Evolutionary conservation across 2,329 filamentous ascomycete species (phyloP).

Genomic region (Aspergillus carbonarius): DNA sequence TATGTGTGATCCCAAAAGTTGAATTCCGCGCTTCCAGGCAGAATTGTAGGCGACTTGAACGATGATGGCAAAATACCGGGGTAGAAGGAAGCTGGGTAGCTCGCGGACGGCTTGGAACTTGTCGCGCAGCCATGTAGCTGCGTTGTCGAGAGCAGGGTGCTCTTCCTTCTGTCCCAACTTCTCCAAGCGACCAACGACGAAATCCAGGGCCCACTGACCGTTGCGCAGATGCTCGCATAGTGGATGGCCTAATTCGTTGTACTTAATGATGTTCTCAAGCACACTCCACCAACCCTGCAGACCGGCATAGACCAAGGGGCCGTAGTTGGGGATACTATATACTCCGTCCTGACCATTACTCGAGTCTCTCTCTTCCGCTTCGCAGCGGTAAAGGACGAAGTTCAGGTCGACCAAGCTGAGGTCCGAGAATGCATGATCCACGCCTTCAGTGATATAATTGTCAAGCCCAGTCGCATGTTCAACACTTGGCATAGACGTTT

Average conservation of each 20-base stretch:
- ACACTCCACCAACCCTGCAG: conserved; percentile 99
- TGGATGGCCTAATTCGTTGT: conserved; percentile 90
- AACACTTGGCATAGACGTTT: conserved; percentile 89
- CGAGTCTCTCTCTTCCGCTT: conserved; percentile 80
- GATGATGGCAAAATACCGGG: conserved; percentile 88
- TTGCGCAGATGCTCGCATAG: conserved; percentile 89
- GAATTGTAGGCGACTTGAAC: conserved; percentile 85
- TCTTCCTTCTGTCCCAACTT: conserved; percentile 64
- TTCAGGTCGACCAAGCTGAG: conserved; percentile 82
- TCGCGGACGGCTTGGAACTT: conserved; percentile 82
- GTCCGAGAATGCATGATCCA: conserved; percentile 71
- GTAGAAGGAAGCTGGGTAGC: conserved; percentile 84
- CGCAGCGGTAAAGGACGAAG: conserved; percentile 85
- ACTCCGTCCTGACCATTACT: conserved; percentile 80
- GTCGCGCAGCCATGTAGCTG: conserved; percentile 75
- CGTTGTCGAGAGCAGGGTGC: conserved; percentile 62
- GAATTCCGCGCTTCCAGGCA: conserved; percentile 73
- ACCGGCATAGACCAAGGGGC: conserved; percentile 86
- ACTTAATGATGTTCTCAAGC: conserved; percentile 75
- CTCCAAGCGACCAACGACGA: conserved; percentile 75
- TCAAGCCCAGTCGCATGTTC: conserved; percentile 83
- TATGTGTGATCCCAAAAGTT: conserved; percentile 75
- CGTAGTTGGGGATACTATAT: conserved; percentile 81
- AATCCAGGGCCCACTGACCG: conserved; percentile 90
- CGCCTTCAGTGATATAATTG: conserved; percentile 79